Evolutionary conservation across 2,329 filamentous ascomycete genomes (phyloP).

Genomic region (Hysterium pulicare): DNA sequence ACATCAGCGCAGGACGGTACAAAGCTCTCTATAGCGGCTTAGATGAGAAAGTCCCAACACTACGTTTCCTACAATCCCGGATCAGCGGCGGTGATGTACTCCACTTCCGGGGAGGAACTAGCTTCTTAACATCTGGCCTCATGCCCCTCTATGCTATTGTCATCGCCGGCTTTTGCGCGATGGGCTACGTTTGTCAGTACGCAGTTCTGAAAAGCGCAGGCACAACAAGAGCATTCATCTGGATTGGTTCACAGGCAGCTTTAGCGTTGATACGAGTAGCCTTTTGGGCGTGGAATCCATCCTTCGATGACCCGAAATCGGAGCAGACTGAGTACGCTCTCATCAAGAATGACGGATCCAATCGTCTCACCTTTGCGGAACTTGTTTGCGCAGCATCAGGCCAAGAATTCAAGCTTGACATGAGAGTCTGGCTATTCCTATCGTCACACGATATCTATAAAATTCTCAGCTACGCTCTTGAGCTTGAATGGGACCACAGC

Average conservation of each 20-base stretch:
- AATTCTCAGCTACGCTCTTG: constrained; percentile 1
- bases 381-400: constrained; percentile 2
- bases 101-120: constrained; percentile 4
- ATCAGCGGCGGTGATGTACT: constrained; percentile 5
- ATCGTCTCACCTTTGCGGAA: constrained; percentile 2
- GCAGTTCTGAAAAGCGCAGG: constrained; percentile 3
- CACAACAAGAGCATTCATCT: constrained; percentile 1
- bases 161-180: constrained; percentile 1
- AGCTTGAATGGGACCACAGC: constrained; percentile 3
- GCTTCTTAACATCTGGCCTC: background rate
- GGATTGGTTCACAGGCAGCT: constrained; percentile 3
- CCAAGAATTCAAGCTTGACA: background rate
- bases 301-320: constrained; percentile 4
- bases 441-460: background rate
- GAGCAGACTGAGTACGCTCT: constrained; percentile 3
- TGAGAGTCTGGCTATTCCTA: constrained; percentile 2
- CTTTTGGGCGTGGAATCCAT: constrained; percentile 3
- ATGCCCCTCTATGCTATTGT: background rate
- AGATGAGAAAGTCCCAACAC: background rate
- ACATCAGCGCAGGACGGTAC: constrained; percentile 1
- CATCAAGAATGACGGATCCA: constrained; percentile 1
- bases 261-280: constrained; percentile 3
- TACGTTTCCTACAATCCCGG: constrained; percentile 3
- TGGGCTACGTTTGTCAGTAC: constrained; percentile 6
- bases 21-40: constrained; percentile 1